These are phyloP conservation scores for Aspergillus tanneri DNA, from an alignment of 2,329 filamentous ascomycete genomes.

Conservation along the genomic window DNA sequence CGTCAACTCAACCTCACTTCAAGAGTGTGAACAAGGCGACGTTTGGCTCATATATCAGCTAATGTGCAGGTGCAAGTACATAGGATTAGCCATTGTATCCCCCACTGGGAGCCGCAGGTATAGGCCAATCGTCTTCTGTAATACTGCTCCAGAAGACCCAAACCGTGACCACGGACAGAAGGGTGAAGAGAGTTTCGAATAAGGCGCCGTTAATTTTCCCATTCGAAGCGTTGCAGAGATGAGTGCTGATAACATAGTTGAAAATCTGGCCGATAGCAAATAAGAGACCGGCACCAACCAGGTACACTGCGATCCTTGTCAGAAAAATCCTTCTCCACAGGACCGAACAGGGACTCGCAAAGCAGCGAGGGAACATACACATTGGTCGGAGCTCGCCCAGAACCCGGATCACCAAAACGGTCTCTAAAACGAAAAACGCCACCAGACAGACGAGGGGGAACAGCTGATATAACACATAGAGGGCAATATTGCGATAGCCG, in stretches of 20 bases:
- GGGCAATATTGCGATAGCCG: slow-evolving; percentile 70
- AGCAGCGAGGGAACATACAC: slow-evolving; percentile 52
- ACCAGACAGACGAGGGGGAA: slow-evolving; percentile 86
- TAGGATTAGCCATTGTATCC: slow-evolving; percentile 29
- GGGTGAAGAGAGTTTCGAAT: slow-evolving; percentile 90
- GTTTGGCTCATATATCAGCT: not conserved
- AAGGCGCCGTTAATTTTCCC: slow-evolving; percentile 90
- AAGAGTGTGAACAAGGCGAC: no score
- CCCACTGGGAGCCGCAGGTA: slow-evolving; percentile 38
- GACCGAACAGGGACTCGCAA: not conserved
- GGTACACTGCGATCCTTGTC: slow-evolving; percentile 60
- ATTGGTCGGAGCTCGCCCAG: slow-evolving; percentile 90
- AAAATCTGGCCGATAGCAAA: slow-evolving; percentile 95
- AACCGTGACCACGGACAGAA: slow-evolving; percentile 75
- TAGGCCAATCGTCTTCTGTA: slow-evolving; percentile 96
- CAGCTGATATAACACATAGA: slow-evolving; percentile 93
- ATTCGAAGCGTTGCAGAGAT: slow-evolving; percentile 79
- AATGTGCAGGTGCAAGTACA: not conserved
- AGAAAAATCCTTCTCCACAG: not conserved
- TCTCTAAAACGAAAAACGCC: slow-evolving; percentile 79
- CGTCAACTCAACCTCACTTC: no score
- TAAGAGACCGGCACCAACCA: slow-evolving; percentile 69
- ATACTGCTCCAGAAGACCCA: slow-evolving; percentile 99
- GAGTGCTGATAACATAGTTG: slow-evolving; percentile 87
- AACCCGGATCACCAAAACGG: slow-evolving; percentile 77